Evolutionary conservation across 768 basidiomycete species (phyloP), one percentile per base, ranked within the genome.

Genomic region (Leccinum barrowsii): DNA sequence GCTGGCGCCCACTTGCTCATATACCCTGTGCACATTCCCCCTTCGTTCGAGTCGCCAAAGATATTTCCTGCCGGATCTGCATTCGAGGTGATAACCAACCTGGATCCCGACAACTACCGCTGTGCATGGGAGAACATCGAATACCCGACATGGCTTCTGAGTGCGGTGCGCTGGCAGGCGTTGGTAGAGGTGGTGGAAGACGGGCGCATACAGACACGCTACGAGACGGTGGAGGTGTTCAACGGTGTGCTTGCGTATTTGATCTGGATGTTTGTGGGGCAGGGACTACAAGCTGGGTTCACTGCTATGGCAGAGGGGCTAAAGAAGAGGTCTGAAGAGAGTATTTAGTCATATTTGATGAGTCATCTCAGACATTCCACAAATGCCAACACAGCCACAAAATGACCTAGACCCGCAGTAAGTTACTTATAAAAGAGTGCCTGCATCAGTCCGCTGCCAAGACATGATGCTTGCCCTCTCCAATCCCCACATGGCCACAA

Each of bases 141-240:
- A 0, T 60, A 74, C 30, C 81, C 83, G 1, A 40, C 59, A 1
- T 85, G 81, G 78, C 59, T 86, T n/a, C 62, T 89, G 28, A 57
- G 61, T 28, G 72, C 81, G 2, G 81, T 83, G 58, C 78, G 89
- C 15, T 89, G 86, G 87, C 88, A 90, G 70, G 75, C 75, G 57
- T 67, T 90, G 54, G 69, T 67, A 28, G 73, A 68, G 46, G 80
- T 74, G 30, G 74, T 78, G 8, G 80, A 76, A 42, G 77, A 74
- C 1, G 82, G 79, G 37, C 64, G 56, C 10, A 70, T 49, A 30
- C 79, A 81, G 63, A 87, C 86, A 28, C 78, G 76, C 50, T 90
- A 90, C 60, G 86, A 89, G 70, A 82, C 80, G 5, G 70, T 78
- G 8, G 85, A 86, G 65, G 83, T 82, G 28, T 89, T 88, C 53